Evolutionary conservation across 1,284 basidiomycete genomes (phyloP), one percentile per base, ranked within the genome.

Genomic region (Xanthoconium separans): DNA sequence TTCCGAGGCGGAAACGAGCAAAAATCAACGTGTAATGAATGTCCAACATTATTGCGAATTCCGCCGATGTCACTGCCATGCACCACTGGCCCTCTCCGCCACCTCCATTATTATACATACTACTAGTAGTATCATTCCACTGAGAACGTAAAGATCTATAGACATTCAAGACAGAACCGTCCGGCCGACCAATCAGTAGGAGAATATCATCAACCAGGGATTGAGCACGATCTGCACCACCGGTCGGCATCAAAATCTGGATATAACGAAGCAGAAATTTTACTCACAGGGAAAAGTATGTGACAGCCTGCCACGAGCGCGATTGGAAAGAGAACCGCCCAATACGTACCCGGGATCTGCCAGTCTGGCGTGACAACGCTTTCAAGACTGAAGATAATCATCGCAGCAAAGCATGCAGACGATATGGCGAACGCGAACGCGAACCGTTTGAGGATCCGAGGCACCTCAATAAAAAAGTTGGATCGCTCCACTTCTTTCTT

Each of bases 401-500:
- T 73, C 44, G 68, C 71, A 8, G 69, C 76, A 54, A 84, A 70
- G 20, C 60, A 65, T 0, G 49, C 60, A 9, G 67, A 51, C 13
- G 69, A 61, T 10, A 70, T n/a, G 2, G 48, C 44, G 30, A 69
- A 61, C 33, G 56, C 66, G 30, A 73, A 61, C 65, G 74, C 77
- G 69, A 79, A 80, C 12, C 90, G 82, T 55, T 84, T 82, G 61
- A 86, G 73, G 65, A 93, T 93, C 57, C 82, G 81, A 0, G 93
- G 93, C 6, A 93, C 84, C 66, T 95, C 92, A 49, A 87, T 81
- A 81, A 91, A 94, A 76, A 94, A 93, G 71, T 93, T 93, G 37
- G 85, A 89, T 36, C 83, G 79, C 67, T 90, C 85, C 47, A 89
- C 87, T 65, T 91, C 89, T 60, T 91, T 91, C 69, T 81, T 84